Percentiles rank a stretch among this genome's conserved stretches.
phyloP scores from a whole-genome alignment of 257 asterid species.

The Cruciata laevipes region DNA sequence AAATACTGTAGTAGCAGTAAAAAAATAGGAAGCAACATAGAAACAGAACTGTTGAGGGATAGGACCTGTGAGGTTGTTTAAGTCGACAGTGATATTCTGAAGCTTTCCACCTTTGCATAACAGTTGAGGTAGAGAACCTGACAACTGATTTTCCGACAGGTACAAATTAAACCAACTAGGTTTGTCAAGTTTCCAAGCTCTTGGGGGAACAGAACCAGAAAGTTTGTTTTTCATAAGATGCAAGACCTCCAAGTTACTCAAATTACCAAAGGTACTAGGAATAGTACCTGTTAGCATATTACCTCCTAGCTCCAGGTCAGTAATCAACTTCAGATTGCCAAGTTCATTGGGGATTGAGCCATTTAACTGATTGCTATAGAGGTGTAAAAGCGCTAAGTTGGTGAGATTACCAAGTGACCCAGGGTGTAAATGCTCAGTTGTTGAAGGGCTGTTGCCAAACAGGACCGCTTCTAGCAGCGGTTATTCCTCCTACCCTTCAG shows the following conservation, averaged over 20 bases:
- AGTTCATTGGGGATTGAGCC: too few relatives aligned
- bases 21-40: too few relatives aligned
- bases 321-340: too few relatives aligned
- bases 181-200: slow-evolving; percentile 12
- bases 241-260: too few relatives aligned
- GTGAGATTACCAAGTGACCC: background rate
- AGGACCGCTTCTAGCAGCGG: too few relatives aligned
- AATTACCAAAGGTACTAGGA: too few relatives aligned
- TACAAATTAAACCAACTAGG: slow-evolving; percentile 4
- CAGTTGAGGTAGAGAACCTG: slow-evolving; percentile 28
- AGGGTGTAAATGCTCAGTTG: slow-evolving; percentile 5
- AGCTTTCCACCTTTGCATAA: slow-evolving; percentile 28
- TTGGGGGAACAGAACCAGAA: slow-evolving; percentile 19
- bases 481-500: too few relatives aligned
- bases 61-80: slow-evolving; percentile 20
- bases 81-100: slow-evolving; percentile 13
- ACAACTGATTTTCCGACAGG: slow-evolving; percentile 20
- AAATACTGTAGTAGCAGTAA: too few relatives aligned
- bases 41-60: too few relatives aligned
- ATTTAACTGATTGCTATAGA: too few relatives aligned
- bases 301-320: too few relatives aligned
- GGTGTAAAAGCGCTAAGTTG: background rate
- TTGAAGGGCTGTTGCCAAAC: background rate
- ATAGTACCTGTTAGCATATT: too few relatives aligned
- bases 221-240: slow-evolving; percentile 5